Evolutionary conservation across 257 asterid species (phyloP), one percentile per base, ranked within the genome.

Genomic region (Scutellaria galericulata): DNA sequence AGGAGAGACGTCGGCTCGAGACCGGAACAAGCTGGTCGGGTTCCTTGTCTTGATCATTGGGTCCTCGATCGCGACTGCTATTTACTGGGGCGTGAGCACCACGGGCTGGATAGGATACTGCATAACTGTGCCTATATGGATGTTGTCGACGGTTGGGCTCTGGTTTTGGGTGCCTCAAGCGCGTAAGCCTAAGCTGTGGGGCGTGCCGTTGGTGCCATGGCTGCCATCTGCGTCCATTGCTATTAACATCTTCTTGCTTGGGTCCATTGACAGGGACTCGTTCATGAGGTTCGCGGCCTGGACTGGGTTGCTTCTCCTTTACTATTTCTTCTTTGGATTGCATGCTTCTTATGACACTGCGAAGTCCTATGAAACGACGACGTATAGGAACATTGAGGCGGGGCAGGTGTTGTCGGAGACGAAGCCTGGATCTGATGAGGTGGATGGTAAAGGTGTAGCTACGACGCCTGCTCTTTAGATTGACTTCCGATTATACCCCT

Each of bases 121-220:
- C 61, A n/a, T 87, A 11, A 80, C 92, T 0, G 81, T 69, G 10
- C 86, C 92, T 0, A 18, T 82, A 3, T 85, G 88, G 92, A 1
- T 84, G 2, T 11, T 77, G 15, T 70, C 89, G 9, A 87, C 89
- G 0, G 37, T 35, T 0, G 86, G 88, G 37, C 37, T 87, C 2
- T 50, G 82, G 79, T 6, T 69, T 6, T 58, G 75, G 5, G 86
- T 87, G 13, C 92, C 92, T 0, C 84, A 77, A 35, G 89, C 90
- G 0, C 76, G 80, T 2, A 42, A 46, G 13, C 89, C 92, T 0
- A 76, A 78, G 85, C 72, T 82, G 1, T 84, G 92, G 92, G 92
- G 91, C 0, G 87, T 84, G 5, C 92, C 92, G 6, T n/a, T 84
- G 77, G 92, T 86, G 69, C 92, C 92, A 7, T 86, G 92, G 92